Evolutionary conservation across 2,329 filamentous ascomycete genomes (phyloP).

Genomic region (Pestalotiopsis sp.): DNA sequence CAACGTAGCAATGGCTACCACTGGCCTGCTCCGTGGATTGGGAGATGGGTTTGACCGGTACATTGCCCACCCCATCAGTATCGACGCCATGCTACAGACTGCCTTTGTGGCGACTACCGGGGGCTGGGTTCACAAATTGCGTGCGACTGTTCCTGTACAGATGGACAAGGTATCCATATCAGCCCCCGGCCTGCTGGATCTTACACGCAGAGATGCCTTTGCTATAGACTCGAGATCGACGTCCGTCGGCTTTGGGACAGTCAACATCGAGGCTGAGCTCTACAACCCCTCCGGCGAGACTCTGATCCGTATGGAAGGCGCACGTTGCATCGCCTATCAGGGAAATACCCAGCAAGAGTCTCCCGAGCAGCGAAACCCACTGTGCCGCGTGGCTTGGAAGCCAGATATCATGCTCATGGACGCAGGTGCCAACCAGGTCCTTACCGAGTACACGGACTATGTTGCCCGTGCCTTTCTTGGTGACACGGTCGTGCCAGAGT

Average conservation of each 20-base stretch:
- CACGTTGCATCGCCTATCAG: neutral
- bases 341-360: neutral
- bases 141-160: constrained; percentile 13
- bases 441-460: neutral
- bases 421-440: neutral
- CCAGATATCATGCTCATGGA: constrained; percentile 15
- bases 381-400: constrained; percentile 21
- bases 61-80: constrained; percentile 14
- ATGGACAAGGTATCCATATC: neutral
- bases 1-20: neutral
- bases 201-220: neutral
- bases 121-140: constrained; percentile 14
- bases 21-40: constrained; percentile 7
- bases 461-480: neutral
- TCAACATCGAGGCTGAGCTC: constrained; percentile 13
- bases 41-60: constrained; percentile 3
- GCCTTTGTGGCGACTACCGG: neutral
- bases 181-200: no score
- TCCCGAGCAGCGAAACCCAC: constrained; percentile 14
- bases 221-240: neutral
- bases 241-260: constrained; percentile 12
- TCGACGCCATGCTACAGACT: constrained; percentile 15
- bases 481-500: no score
- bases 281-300: constrained; percentile 6
- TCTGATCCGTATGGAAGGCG: constrained; percentile 8